Conservation (phyloP, 768 basidiomycete genomes). For the Panellus pusillus region DNA sequence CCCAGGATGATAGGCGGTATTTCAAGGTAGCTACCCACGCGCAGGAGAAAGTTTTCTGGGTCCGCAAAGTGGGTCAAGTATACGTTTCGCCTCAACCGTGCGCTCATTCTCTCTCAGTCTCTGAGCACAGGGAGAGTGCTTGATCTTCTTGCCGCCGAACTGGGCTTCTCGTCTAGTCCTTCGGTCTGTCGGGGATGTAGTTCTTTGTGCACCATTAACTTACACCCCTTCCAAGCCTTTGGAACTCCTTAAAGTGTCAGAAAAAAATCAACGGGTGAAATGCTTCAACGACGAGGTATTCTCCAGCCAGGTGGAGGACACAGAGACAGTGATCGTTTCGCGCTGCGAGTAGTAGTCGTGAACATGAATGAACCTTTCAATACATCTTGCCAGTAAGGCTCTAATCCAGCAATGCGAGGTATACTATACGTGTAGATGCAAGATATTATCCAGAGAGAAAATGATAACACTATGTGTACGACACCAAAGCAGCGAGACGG, state of each 20-base stretch:
- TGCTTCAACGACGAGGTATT: constrained; percentile 53
- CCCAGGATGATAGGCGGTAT: constrained; percentile 60
- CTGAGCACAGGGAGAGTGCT: constrained; percentile 60
- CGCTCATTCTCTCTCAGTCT: constrained; percentile 36
- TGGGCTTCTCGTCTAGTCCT: constrained; percentile 32
- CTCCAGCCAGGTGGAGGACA: constrained; percentile 55
- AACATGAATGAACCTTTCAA: constrained; percentile 29
- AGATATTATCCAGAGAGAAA: constrained; percentile 20
- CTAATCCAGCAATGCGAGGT: constrained; percentile 44
- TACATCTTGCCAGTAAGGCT: constrained; percentile 39
- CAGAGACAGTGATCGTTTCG: constrained; percentile 32
- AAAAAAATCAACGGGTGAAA: constrained; percentile 24
- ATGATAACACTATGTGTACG: constrained; percentile 48
- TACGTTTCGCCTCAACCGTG: not conserved
- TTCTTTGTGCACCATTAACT: not conserved
- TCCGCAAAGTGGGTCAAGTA: constrained; percentile 57
- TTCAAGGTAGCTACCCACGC: constrained; percentile 42
- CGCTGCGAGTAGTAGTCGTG: constrained; percentile 1
- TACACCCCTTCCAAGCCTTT: constrained; percentile 36
- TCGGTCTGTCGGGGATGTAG: constrained; percentile 24
- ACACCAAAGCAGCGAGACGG: constrained; percentile 83
- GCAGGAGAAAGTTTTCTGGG: constrained; percentile 60
- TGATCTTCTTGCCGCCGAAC: constrained; percentile 49
- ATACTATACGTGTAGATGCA: constrained; percentile 36
- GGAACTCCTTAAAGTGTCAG: constrained; percentile 33